phyloP scores from a whole-genome alignment of 1,284 basidiomycete species.

The Volvariella volvacea region DNA sequence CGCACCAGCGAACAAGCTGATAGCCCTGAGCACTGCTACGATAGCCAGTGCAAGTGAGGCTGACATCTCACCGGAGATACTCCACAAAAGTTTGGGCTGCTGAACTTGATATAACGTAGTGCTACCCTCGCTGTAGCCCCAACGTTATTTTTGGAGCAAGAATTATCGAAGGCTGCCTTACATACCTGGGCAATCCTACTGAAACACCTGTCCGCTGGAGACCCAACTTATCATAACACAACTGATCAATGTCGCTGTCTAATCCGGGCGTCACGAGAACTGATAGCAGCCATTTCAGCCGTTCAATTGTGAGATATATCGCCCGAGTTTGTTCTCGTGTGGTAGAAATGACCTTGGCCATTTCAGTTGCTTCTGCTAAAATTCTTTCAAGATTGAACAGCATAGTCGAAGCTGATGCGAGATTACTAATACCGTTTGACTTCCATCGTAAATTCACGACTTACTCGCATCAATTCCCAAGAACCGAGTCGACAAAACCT shows the following conservation, averaged over 20 bases:
- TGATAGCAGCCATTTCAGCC: conserved; percentile 40
- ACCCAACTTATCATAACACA: conserved; percentile 48
- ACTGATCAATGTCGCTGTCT: conserved; percentile 54
- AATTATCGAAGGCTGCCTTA: neutral
- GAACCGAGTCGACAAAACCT: conserved; percentile 13
- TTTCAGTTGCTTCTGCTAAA: conserved; percentile 36
- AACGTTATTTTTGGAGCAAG: neutral
- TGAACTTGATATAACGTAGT: conserved; percentile 36
- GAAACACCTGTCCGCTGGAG: conserved; percentile 27
- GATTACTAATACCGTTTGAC: neutral
- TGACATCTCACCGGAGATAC: conserved; percentile 61
- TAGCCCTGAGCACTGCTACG: conserved; percentile 58
- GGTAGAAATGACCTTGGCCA: conserved; percentile 42
- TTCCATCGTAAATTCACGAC: neutral
- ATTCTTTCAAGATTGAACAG: conserved; percentile 41
- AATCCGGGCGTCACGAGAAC: conserved; percentile 45
- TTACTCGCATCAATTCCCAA: conserved; percentile 22
- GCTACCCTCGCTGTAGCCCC: conserved; percentile 23
- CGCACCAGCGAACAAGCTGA: conserved; percentile 67
- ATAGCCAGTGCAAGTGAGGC: conserved; percentile 66
- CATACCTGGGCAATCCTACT: conserved; percentile 48
- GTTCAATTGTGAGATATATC: conserved; percentile 34
- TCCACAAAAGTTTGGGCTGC: conserved; percentile 48
- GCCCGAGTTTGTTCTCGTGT: conserved; percentile 31
- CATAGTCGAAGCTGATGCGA: conserved; percentile 34